Evolutionary conservation across 148 eudicot species (phyloP), one percentile per base, ranked within the genome.

Genomic region (Talinum fruticosum): DNA sequence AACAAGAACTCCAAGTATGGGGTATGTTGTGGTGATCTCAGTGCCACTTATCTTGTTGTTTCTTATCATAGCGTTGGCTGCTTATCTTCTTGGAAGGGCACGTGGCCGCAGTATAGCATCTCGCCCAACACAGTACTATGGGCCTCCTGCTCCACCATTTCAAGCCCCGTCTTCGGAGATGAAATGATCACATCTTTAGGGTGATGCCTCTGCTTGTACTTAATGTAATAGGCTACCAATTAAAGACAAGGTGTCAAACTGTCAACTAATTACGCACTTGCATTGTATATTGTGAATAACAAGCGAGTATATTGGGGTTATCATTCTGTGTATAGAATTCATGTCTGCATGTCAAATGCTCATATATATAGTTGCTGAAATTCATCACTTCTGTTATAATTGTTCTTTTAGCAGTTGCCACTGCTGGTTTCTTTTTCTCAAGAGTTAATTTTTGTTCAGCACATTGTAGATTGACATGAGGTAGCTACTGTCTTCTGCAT

Each of bases 101-200:
- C 76, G 87, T 64, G 88, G 83, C 28, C 88, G 88, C 1, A 36
- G 73, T 8, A 57, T 74, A 68, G 74, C 83, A 23, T 29, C 78
- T 8, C 21, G 75, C 10, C 38, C 77, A 28, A 77, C 84, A 28
- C 86, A 86, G 76, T 79, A 80, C 57, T 82, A 73, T 53, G 91
- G 87, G 13, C 85, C 90, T 45, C 85, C 90, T 38, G 91, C 82
- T 66, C 92, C 92, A 2, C 90, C 88, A 16, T 64, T 64, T 51
- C 82, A 54, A 41, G 81, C 71, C 18, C 62, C 75, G 45, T 75
- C 84, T 24, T 5, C 71, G 10, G 77, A 19, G 33, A 75, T 62
- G 41, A 81, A 81, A 34, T 30, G 51, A 51, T 76, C 79, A 36
- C 68, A 74, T 45, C 78, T 80, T 51, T 80, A 75, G 54, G 4